phyloP scores from a whole-genome alignment of 129 eudicot species.

The Flaveria linearis region DNA sequence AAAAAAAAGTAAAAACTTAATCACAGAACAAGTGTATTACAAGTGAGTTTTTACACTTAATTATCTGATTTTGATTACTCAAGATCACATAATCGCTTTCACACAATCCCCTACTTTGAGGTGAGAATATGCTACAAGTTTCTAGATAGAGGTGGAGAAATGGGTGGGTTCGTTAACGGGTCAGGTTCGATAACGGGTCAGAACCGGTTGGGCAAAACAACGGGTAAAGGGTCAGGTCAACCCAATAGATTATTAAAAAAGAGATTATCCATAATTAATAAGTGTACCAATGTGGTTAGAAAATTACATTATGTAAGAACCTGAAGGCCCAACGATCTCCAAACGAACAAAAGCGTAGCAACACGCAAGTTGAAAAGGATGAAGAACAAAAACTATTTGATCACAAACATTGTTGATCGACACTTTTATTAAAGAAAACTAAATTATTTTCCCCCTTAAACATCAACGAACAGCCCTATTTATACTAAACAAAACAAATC shows the following conservation, averaged over 20 bases:
- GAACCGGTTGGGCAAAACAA: neutral
- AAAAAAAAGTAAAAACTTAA: conserved; percentile 14
- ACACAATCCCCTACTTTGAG: neutral
- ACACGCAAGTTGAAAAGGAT: too few relatives aligned
- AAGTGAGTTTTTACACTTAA: conserved; percentile 5
- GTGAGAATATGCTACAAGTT: neutral
- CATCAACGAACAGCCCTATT: too few relatives aligned
- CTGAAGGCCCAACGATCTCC: too few relatives aligned
- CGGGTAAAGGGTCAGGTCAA: neutral
- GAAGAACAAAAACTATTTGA: too few relatives aligned
- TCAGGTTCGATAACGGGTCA: neutral
- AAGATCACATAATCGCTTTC: neutral
- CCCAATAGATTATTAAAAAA: neutral
- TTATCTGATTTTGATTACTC: neutral
- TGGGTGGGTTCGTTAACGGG: neutral
- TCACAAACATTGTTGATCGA: too few relatives aligned
- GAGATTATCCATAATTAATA: neutral
- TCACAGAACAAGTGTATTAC: neutral
- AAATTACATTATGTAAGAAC: neutral
- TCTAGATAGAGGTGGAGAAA: neutral
- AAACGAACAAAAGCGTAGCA: too few relatives aligned
- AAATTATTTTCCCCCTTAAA: too few relatives aligned
- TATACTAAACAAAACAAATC: too few relatives aligned
- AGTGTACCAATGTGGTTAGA: neutral
- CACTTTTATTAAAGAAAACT: too few relatives aligned